phyloP scores from a whole-genome alignment of 2,329 filamentous ascomycete species.

The Microdochium nivale region DNA sequence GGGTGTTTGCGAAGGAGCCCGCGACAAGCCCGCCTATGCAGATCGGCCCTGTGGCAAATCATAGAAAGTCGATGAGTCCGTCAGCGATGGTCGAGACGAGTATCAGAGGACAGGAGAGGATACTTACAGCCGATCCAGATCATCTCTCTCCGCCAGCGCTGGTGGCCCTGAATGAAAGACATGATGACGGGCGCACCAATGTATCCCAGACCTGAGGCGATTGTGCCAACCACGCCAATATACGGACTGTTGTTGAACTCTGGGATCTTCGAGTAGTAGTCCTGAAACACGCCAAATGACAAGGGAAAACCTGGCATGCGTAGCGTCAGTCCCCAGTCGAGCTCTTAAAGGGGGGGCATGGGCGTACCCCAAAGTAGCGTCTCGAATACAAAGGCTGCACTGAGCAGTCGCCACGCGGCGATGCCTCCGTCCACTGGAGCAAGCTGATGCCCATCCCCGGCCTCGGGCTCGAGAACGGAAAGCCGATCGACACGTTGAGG shows the following conservation, averaged over 20 bases:
- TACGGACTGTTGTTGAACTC: conserved; percentile 15
- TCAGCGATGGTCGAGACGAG: not conserved
- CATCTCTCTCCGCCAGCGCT: conserved; percentile 21
- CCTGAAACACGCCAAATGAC: conserved; percentile 21
- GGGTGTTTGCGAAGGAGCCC: conserved; percentile 22
- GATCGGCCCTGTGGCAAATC: conserved; percentile 15
- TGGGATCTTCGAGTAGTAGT: conserved; percentile 17
- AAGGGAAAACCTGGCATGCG: conserved; percentile 18
- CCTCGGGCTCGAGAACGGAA: not conserved
- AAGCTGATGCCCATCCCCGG: conserved; percentile 4
- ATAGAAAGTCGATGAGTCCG: not conserved
- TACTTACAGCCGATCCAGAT: conserved; percentile 25
- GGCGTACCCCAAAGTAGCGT: conserved; percentile 14
- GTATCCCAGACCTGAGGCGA: conserved; percentile 20
- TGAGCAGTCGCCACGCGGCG: conserved; percentile 15
- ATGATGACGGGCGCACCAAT: conserved; percentile 23
- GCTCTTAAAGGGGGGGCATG: not conserved
- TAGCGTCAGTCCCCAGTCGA: not conserved
- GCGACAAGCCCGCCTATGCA: conserved; percentile 25
- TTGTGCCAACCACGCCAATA: conserved; percentile 17
- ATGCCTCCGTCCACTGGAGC: conserved; percentile 13
- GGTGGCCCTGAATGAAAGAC: conserved; percentile 22
- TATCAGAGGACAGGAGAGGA: not conserved
- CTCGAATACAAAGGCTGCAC: conserved; percentile 16
- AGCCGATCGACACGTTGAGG: too few relatives aligned